Base-by-base conservation (phyloP, 805 yeast species). In the Groenewaldozyma tartarivorans region DNA sequence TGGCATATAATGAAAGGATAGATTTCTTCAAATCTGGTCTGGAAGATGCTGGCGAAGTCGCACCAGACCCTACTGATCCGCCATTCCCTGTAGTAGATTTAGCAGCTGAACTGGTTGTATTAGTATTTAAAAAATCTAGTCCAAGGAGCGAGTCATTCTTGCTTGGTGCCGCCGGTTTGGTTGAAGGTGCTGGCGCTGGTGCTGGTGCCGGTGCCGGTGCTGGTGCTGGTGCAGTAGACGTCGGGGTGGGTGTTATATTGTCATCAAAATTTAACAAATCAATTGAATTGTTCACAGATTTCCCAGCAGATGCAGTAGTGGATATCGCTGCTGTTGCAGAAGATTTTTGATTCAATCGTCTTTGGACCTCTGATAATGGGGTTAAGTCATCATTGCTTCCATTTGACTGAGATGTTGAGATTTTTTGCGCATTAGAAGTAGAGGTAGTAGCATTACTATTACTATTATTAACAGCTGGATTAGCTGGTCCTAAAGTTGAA, bases 21-120 rank as follows among this genome's bases (percentile, higher is more conserved):
- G 96, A 85, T 63, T 85, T 85, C 57, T 92, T 92, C 60, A 92
- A 70, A 55, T 90, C 96, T 2, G 92, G 90, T 54, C 95, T 72
- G 26, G 69, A 43, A 17, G 52, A 46, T 13, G 56, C 50, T 20
- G 50, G 38, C 4, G 52, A 46, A 6, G 52, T 41, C 17, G 55
- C 31, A 16, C 41, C 40, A 15, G 41, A 20, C n/a, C 27, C 33
- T 21, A 43, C 46, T 33, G 48, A 41, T 13, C 41, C 37, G 19
- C 42, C 13, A 24, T 24, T 24, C 7, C 13, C 13, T 9, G 7
- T 24, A 13, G 7, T 24, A 13, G 11, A 48, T 16, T 24, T 19
- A 33, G 37, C 4, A 24, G 7, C 13, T 7, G 11, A 9, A 13
- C 13, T 7, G 29, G 7, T 24, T 7, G 29, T 13, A 13, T 24